These are phyloP conservation scores for Boletus subparvulus DNA, from an alignment of 768 basidiomycete genomes.

Conservation along the genomic window DNA sequence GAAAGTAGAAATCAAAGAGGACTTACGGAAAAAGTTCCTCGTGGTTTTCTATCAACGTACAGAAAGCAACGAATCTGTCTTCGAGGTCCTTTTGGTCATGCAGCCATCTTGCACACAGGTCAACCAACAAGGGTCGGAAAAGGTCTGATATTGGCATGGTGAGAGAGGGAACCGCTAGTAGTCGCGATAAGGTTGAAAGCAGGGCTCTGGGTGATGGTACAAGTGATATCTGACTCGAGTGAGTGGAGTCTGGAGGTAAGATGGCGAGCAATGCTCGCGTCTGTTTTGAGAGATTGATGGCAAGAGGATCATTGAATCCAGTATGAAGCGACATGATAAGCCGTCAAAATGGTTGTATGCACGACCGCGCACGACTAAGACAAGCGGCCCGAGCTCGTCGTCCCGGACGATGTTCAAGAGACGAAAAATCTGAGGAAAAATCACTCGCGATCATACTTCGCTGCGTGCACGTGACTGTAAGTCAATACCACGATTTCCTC, in stretches of 20 bases:
- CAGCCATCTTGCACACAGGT: constrained; percentile 83
- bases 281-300: constrained; percentile 58
- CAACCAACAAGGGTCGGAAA: constrained; percentile 76
- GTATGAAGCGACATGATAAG: constrained; percentile 10
- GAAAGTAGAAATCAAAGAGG: background rate
- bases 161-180: constrained; percentile 60
- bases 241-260: constrained; percentile 43
- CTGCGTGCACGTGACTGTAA: constrained; percentile 23
- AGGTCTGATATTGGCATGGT: constrained; percentile 60
- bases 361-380: background rate
- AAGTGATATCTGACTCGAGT: constrained; percentile 39
- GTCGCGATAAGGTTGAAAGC: constrained; percentile 54
- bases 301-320: constrained; percentile 51
- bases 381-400: background rate
- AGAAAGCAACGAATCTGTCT: constrained; percentile 58
- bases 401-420: background rate
- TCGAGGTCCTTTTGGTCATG: constrained; percentile 48
- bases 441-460: background rate
- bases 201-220: constrained; percentile 43
- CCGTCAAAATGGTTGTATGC: background rate
- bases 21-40: constrained; percentile 73
- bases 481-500: constrained; percentile 9
- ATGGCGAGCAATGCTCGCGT: constrained; percentile 44
- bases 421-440: constrained; percentile 2
- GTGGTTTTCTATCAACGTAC: constrained; percentile 62